Conservation (phyloP, 495 filamentous ascomycete species). For the Aspergillus nanangensis region DNA sequence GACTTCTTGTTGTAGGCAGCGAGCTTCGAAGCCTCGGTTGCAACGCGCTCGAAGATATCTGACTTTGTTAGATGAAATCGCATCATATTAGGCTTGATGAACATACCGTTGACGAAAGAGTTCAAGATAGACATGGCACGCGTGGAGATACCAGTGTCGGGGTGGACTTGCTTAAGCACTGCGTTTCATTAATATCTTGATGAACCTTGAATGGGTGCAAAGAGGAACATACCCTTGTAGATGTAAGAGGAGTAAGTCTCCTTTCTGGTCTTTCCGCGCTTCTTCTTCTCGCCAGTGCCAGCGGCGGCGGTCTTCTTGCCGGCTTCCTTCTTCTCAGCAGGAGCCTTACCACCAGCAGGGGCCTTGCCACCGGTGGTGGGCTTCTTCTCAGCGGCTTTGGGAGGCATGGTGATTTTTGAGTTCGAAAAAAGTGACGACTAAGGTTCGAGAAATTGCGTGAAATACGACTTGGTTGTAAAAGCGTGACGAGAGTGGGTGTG, state of each 20-base stretch:
- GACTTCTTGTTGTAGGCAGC: constrained; percentile 99
- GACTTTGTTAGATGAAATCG: too few species aligned
- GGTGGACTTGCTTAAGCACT: constrained; percentile 99
- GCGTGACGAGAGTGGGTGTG: too few species aligned
- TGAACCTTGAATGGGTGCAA: background rate
- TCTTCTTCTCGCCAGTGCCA: constrained; percentile 97
- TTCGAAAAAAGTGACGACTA: constrained; percentile 13
- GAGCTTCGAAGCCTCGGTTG: constrained; percentile 97
- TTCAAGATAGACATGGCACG: constrained; percentile 99
- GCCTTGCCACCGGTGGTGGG: constrained; percentile 96
- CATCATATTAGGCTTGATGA: too few species aligned
- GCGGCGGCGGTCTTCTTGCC: constrained; percentile 94
- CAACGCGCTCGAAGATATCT: constrained; percentile 99
- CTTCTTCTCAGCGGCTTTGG: constrained; percentile 94
- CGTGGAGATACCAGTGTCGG: constrained; percentile 99
- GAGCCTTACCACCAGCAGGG: constrained; percentile 76
- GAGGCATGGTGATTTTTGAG: constrained; percentile 64
- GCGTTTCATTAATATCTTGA: background rate
- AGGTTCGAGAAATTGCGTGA: constrained; percentile 18
- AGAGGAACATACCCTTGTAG: constrained; percentile 83
- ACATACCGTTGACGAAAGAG: constrained; percentile 99
- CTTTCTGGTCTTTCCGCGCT: constrained; percentile 99
- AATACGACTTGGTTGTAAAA: constrained; percentile 11
- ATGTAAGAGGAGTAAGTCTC: constrained; percentile 99
- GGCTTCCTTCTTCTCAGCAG: constrained; percentile 98